Base-by-base conservation (phyloP, 257 asterid species). In the Catharanthus roseus region DNA sequence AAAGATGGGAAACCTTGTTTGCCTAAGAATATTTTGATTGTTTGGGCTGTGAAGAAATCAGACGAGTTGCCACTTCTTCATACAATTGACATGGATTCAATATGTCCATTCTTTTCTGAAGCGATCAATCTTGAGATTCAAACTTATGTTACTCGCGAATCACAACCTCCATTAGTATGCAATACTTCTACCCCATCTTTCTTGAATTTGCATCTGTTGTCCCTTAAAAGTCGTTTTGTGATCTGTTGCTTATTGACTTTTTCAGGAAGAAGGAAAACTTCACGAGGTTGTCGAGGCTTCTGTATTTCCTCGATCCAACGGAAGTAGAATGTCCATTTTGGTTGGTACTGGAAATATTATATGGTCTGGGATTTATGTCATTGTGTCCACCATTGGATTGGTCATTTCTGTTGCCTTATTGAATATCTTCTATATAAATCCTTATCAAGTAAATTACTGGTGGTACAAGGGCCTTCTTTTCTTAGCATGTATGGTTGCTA, bases 41-140 rank as follows among this genome's bases (percentile, higher is more conserved):
- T 90, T 23, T 92, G 98, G 98, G 97, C 98, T 0, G 71, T 92
- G 24, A 90, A 88, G 70, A 87, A 81, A 7, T 79, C 92, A 0
- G 80, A 83, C 11, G 98, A 92, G 86, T 90, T 90, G 77, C 95
- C 89, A n/a, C 96, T 92, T 64, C 86, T 92, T 39, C 86, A 78
- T 34, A 84, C 97, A 33, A 77, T 92, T 10, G 89, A 81, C 69
- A 81, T 88, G 84, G 85, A 88, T 38, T 81, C 88, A 0, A 82
- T 84, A 73, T 82, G 82, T 71, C 90, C 96, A 2, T 68, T 74
- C 74, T 86, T 83, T 77, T 86, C 95, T 0, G 81, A 74, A 31
- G 50, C 70, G 16, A 74, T 92, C 16, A 87, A 86, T 70, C 90
- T 92, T 31, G 95, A 92, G 72, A 85, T 90, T 72, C 90, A 86